These are phyloP conservation scores for Apiospora aurea DNA, from an alignment of 2,329 filamentous ascomycete genomes.

Conservation along the genomic window DNA sequence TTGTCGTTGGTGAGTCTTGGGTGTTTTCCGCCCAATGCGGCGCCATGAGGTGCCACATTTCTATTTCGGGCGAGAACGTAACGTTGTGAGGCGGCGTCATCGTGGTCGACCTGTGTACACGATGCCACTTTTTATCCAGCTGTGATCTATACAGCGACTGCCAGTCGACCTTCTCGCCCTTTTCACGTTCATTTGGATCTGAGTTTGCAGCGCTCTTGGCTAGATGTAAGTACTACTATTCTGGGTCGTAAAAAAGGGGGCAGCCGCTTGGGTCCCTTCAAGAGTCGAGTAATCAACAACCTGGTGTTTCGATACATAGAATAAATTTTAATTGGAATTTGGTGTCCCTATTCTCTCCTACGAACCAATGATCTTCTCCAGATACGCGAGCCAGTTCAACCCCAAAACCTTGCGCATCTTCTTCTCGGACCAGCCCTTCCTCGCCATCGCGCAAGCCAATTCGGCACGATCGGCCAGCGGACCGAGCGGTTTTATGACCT, in stretches of 20 bases:
- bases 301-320: too few species aligned
- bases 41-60: not conserved
- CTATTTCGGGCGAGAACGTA: not conserved
- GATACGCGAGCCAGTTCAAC: slow-evolving; percentile 48
- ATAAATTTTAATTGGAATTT: not conserved
- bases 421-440: slow-evolving; percentile 45
- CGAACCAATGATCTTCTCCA: slow-evolving; percentile 44
- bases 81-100: too few species aligned
- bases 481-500: slow-evolving; percentile 49
- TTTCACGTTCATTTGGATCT: not conserved
- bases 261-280: too few species aligned
- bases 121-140: not conserved
- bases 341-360: not conserved
- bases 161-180: not conserved
- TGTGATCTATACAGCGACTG: not conserved
- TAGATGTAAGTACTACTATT: too few species aligned
- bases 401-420: slow-evolving; percentile 49
- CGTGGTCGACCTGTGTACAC: not conserved
- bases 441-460: slow-evolving; percentile 46
- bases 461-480: slow-evolving; percentile 44
- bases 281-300: too few species aligned
- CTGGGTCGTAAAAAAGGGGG: too few species aligned
- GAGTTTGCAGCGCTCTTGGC: too few species aligned
- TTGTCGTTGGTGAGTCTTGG: not conserved
- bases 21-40: not conserved